Evolutionary conservation across 148 eudicot genomes (phyloP).

Genomic region (Mesembryanthemum crystallinum): DNA sequence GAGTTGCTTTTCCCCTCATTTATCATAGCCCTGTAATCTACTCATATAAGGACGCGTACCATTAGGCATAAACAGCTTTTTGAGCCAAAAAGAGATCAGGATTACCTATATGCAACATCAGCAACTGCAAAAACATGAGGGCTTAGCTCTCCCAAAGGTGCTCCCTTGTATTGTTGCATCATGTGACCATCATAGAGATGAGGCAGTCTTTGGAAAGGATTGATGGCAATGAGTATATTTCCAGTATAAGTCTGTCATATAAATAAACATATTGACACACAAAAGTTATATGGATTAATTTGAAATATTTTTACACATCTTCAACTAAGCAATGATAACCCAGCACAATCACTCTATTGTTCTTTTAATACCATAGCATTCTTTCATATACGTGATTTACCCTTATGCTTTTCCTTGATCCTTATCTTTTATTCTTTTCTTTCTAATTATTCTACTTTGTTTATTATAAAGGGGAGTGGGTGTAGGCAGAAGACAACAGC

Average conservation of each 20-base stretch:
- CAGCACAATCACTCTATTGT: background rate
- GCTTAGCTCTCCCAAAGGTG: conserved; percentile 85
- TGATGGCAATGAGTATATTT: conserved; percentile 93
- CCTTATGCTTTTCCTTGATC: too few species aligned
- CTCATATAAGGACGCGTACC: background rate
- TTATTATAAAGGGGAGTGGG: background rate
- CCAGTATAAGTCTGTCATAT: conserved; percentile 92
- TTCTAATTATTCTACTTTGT: background rate
- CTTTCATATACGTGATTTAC: too few species aligned
- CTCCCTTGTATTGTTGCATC: conserved; percentile 99
- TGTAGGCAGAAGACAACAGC: background rate
- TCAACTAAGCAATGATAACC: background rate
- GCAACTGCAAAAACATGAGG: conserved; percentile 99
- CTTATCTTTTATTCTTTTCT: background rate
- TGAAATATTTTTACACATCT: background rate
- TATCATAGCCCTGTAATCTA: conserved; percentile 72
- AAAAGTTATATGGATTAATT: conserved; percentile 5
- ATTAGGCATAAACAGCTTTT: background rate
- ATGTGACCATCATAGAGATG: conserved; percentile 87
- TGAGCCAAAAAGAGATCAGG: background rate
- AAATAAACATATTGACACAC: conserved; percentile 19
- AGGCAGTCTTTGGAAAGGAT: conserved; percentile 93
- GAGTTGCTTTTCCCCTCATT: conserved; percentile 91
- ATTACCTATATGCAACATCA: conserved; percentile 89
- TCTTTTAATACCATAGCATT: background rate